These are phyloP conservation scores for Aphanocladium album DNA, from an alignment of 2,329 filamentous ascomycete genomes.

Conservation along the genomic window DNA sequence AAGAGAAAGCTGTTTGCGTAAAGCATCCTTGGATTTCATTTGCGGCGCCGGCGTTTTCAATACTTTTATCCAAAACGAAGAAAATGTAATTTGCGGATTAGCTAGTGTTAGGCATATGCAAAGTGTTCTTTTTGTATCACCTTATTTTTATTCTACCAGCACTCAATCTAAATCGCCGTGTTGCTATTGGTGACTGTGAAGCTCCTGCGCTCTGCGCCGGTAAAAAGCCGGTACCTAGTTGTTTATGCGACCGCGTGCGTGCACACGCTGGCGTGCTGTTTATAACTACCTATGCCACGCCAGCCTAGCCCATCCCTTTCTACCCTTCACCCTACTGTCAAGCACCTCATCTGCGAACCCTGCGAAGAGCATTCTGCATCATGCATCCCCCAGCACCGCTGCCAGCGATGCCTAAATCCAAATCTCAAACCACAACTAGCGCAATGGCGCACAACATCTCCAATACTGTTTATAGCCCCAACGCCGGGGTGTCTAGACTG, in stretches of 20 bases:
- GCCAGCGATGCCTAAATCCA: neutral
- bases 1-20: slow-evolving; percentile 71
- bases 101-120: neutral
- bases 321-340: neutral
- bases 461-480: slow-evolving; percentile 42
- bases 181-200: neutral
- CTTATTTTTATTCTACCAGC: no score
- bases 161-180: neutral
- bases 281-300: neutral
- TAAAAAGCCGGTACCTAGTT: slow-evolving; percentile 3
- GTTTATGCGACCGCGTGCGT: neutral
- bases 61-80: slow-evolving; percentile 1
- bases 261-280: neutral
- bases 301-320: neutral
- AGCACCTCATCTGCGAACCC: neutral
- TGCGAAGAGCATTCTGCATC: neutral
- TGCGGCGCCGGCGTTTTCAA: slow-evolving; percentile 10
- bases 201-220: neutral
- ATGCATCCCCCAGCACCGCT: neutral
- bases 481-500: slow-evolving; percentile 42
- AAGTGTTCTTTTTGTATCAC: neutral
- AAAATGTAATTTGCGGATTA: slow-evolving; percentile 9
- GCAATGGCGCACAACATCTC: slow-evolving; percentile 15
- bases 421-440: neutral
- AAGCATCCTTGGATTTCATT: slow-evolving; percentile 13